Percentiles rank a stretch among this genome's conserved stretches.
These are phyloP conservation scores for Cocos nucifera DNA, from an alignment of 176 grass and related monocot genomes.

Conservation along the genomic window DNA sequence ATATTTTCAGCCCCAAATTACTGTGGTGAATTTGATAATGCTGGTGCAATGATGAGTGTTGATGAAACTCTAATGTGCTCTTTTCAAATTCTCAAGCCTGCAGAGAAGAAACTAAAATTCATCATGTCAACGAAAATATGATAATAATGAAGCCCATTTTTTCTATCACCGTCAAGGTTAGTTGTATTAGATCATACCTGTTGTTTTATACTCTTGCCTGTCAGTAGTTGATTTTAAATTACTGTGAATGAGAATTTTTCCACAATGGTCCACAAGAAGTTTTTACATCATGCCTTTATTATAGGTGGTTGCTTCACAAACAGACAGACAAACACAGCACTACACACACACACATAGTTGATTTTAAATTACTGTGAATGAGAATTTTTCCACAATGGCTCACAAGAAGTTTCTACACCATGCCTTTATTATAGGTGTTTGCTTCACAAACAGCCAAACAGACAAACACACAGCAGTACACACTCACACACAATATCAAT, in stretches of 20 bases:
- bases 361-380: not conserved
- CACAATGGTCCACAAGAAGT: too few species aligned
- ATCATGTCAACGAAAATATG: slow-evolving; percentile 72
- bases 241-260: too few species aligned
- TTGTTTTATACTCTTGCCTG: not conserved
- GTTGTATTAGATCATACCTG: slow-evolving; percentile 12
- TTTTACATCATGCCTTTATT: too few species aligned
- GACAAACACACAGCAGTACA: too few species aligned
- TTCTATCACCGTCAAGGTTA: slow-evolving; percentile 28
- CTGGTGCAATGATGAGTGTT: slow-evolving; percentile 94
- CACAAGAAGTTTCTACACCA: too few species aligned
- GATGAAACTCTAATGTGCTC: slow-evolving; percentile 95
- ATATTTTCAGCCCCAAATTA: slow-evolving; percentile 96
- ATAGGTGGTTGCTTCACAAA: too few species aligned
- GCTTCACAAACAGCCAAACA: too few species aligned
- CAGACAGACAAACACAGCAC: too few species aligned
- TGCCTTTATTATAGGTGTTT: too few species aligned
- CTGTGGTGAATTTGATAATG: slow-evolving; percentile 93
- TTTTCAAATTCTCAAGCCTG: slow-evolving; percentile 94
- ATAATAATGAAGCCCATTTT: slow-evolving; percentile 25
- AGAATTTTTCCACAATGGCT: too few species aligned
- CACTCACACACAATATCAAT: too few species aligned
- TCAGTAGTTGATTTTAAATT: not conserved
- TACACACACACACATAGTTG: not conserved
- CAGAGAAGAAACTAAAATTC: slow-evolving; percentile 70